A percentile compares a stretch with the other conserved stretches of the same genome.
Conservation (phyloP, 2,329 filamentous ascomycete species). For the Aspergillus calidoustus region DNA sequence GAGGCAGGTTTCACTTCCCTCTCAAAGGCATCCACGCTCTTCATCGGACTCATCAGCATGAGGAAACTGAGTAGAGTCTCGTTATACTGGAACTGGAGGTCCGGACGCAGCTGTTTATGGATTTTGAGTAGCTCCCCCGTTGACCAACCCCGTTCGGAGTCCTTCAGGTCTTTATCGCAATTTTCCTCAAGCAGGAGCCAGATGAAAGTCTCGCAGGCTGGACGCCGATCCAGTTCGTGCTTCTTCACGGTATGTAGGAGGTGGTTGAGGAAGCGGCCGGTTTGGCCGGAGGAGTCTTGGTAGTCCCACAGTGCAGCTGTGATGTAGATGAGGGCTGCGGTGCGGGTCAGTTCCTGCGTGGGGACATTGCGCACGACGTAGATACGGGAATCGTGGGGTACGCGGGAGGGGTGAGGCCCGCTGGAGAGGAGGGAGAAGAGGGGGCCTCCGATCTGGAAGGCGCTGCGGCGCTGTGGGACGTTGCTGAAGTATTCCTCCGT, state of each 20-base stretch:
- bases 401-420: slow-evolving; percentile 44
- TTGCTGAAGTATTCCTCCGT: slow-evolving; percentile 31
- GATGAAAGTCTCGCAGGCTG: slow-evolving; percentile 45
- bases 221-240: slow-evolving; percentile 40
- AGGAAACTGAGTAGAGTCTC: slow-evolving; percentile 45
- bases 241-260: slow-evolving; percentile 31
- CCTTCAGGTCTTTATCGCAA: slow-evolving; percentile 40
- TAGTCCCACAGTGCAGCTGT: slow-evolving; percentile 43
- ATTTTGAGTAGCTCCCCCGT: slow-evolving; percentile 42
- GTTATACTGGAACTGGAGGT: slow-evolving; percentile 46
- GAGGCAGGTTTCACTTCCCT: slow-evolving; percentile 27
- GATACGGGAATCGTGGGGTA: slow-evolving; percentile 40
- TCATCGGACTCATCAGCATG: slow-evolving; percentile 37
- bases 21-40: slow-evolving; percentile 41
- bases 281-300: slow-evolving; percentile 35
- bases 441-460: slow-evolving; percentile 44
- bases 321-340: slow-evolving; percentile 45
- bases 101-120: slow-evolving; percentile 40
- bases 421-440: slow-evolving; percentile 47
- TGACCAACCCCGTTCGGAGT: slow-evolving; percentile 43
- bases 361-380: slow-evolving; percentile 41
- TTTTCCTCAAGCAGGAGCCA: slow-evolving; percentile 46
- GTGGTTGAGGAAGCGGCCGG: slow-evolving; percentile 39
- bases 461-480: slow-evolving; percentile 34
- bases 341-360: slow-evolving; percentile 42